Percentiles rank a stretch among this genome's conserved stretches.
Evolutionary conservation across 164 flowering plant species (phyloP).

Genomic region (Vitis labrusca): DNA sequence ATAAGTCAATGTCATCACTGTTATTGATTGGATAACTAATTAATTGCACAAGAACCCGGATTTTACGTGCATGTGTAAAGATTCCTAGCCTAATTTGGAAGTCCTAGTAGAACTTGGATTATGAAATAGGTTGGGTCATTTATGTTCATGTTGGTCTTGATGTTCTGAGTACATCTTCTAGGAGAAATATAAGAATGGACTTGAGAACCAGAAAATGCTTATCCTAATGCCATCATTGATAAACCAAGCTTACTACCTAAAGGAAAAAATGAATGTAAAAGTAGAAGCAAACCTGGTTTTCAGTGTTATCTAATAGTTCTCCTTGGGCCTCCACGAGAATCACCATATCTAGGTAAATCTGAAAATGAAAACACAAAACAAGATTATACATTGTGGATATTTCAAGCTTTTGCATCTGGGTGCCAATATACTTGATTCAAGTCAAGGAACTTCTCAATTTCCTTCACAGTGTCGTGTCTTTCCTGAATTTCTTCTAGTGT

Average conservation of each 20-base stretch:
- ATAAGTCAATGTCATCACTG: too few relatives aligned
- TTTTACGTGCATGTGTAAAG: too few relatives aligned
- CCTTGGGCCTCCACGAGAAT: slow-evolving; percentile 87
- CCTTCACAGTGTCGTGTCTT: slow-evolving; percentile 77
- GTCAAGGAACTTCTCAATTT: slow-evolving; percentile 81
- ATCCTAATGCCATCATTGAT: neutral
- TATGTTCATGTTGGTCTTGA: too few relatives aligned
- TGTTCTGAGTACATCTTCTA: too few relatives aligned
- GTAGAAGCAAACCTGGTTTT: slow-evolving; percentile 42
- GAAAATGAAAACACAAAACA: neutral
- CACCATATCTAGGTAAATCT: slow-evolving; percentile 80
- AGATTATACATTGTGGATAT: neutral
- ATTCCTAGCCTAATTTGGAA: too few relatives aligned
- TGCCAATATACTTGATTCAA: slow-evolving; percentile 59
- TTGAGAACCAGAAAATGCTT: neutral
- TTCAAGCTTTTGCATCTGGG: neutral
- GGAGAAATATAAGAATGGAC: neutral
- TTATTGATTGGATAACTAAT: too few relatives aligned
- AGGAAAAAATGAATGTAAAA: neutral
- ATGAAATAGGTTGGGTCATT: too few relatives aligned
- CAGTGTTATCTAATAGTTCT: slow-evolving; percentile 26
- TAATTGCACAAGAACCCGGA: too few relatives aligned
- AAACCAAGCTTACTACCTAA: slow-evolving; percentile 9
- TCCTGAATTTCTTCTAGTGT: slow-evolving; percentile 85
- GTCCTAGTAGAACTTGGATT: too few relatives aligned